Evolutionary conservation across 306 rosid species (phyloP).

Genomic region (Begonia loranthoides): DNA sequence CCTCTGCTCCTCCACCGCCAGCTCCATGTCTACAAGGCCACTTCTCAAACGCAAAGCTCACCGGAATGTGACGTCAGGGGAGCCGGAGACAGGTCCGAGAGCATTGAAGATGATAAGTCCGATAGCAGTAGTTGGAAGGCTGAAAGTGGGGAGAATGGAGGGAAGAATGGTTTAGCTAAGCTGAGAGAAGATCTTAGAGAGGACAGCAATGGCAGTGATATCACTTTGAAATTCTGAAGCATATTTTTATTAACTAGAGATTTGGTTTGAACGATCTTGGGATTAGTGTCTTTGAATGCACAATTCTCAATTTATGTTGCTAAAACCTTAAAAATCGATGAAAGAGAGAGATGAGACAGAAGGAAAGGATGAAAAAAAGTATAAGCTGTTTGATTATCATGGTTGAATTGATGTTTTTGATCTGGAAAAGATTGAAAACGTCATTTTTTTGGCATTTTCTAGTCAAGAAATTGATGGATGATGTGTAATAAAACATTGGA

Average conservation of each 20-base stretch:
- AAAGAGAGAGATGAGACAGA: too few relatives aligned
- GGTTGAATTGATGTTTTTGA: too few relatives aligned
- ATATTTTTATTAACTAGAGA: conserved; percentile 1
- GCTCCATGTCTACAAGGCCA: conserved; percentile 50
- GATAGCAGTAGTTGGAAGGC: conserved; percentile 98
- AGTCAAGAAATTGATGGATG: too few relatives aligned
- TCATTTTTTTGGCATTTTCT: too few relatives aligned
- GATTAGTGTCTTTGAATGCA: too few relatives aligned
- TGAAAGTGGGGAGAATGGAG: conserved; percentile 54
- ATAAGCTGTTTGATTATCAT: too few relatives aligned
- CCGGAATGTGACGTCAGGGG: conserved; percentile 45
- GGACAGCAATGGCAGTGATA: conserved; percentile 68
- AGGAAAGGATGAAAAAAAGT: too few relatives aligned
- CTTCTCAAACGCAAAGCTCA: conserved; percentile 38
- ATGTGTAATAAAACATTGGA: too few relatives aligned
- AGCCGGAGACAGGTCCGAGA: conserved; percentile 55
- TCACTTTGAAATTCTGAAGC: conserved; percentile 66
- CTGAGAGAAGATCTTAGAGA: conserved; percentile 28
- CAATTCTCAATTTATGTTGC: too few relatives aligned
- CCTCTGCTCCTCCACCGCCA: conserved; percentile 66
- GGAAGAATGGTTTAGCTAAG: conserved; percentile 38
- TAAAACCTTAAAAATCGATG: too few relatives aligned
- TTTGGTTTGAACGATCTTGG: conserved; percentile 6
- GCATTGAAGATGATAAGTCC: conserved; percentile 88
- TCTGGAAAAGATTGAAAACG: too few relatives aligned